Evolutionary conservation across 2,329 filamentous ascomycete genomes (phyloP), one percentile per base, ranked within the genome.

Genomic region (Fusarium bactridioides): DNA sequence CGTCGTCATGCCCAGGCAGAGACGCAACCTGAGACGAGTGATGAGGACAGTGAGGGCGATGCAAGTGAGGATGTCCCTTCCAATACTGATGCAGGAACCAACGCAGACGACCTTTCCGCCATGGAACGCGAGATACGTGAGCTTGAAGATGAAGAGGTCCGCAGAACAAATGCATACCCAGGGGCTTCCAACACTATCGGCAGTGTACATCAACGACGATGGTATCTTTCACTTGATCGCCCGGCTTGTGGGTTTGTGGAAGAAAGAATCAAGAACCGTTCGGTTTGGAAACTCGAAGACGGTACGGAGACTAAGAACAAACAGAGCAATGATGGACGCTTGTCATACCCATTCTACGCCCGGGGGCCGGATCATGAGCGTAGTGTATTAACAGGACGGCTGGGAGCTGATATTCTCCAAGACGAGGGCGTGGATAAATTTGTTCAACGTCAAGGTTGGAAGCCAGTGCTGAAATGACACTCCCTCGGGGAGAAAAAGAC

Each of bases 371-470:
- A 91, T 4, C 74, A 83, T 41, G 91, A 93, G 80, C 83, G 86
- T n/a, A 93, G 91, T 76, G 82, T 93, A 5, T 84, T 93, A 7
- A 93, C 91, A 5, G 90, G 90, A 3, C 83, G 91, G 58, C 81
- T 83, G 15, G 89, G 87, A 4, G 80, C 77, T 9, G 89, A 93
- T 29, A 85, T 93, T 7, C 82, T 93, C 51, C 79, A 76, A 27
- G 90, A 93, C 73, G 90, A 92, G 74, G 86, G 86, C 0, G 88
- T 93, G 5, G 77, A 82, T 25, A 85, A 83, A 4, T 93, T 88
- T 77, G 78, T 87, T 10, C 84, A 84, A 9, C 83, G 91, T 60
- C 88, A 86, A 76, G 89, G 89, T 10, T 93, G 91, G 91, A 85
- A 75, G 45, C 80, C 84, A 7, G 80, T 86, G 7, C 51, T 86